These are phyloP conservation scores for Raphanus sativus DNA, from an alignment of 345 rosid species.

Conservation along the genomic window DNA sequence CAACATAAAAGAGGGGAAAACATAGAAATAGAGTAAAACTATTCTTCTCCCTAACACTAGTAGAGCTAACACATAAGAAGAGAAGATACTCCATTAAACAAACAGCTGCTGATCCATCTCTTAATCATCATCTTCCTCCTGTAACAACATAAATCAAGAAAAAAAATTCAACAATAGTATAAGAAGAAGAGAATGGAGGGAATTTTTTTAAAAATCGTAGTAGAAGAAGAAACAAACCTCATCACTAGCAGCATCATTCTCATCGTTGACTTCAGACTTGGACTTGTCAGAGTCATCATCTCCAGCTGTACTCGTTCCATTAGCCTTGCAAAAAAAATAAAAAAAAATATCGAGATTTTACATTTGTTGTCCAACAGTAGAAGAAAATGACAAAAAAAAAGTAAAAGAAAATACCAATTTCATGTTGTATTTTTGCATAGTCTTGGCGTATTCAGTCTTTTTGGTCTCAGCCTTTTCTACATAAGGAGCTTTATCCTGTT, in stretches of 20 bases:
- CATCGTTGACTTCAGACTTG: constrained; percentile 58
- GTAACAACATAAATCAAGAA: background rate
- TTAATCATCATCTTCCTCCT: constrained; percentile 57
- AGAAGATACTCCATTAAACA: constrained; percentile 14
- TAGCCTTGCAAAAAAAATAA: constrained; percentile 43
- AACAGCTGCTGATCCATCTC: constrained; percentile 22
- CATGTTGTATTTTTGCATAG: constrained; percentile 59
- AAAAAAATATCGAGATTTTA: background rate
- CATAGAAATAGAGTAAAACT: background rate
- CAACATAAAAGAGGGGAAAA: constrained; percentile 4
- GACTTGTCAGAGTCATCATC: constrained; percentile 81
- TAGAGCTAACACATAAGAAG: constrained; percentile 29
- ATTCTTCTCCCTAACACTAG: constrained; percentile 27
- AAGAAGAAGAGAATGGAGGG: too few relatives aligned
- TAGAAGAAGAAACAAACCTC: background rate
- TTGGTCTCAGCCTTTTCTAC: constrained; percentile 53
- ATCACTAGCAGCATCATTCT: constrained; percentile 16
- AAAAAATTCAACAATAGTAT: too few relatives aligned
- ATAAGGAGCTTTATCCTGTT: constrained; percentile 69
- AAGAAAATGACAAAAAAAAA: background rate
- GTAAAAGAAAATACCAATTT: constrained; percentile 42
- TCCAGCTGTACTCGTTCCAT: constrained; percentile 43
- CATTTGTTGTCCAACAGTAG: background rate
- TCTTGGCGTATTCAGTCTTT: constrained; percentile 59
- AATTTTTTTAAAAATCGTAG: too few relatives aligned